Percentiles rank a stretch among this genome's conserved stretches.
phyloP scores from a whole-genome alignment of 768 basidiomycete species.

The Cytidiella melzeri region DNA sequence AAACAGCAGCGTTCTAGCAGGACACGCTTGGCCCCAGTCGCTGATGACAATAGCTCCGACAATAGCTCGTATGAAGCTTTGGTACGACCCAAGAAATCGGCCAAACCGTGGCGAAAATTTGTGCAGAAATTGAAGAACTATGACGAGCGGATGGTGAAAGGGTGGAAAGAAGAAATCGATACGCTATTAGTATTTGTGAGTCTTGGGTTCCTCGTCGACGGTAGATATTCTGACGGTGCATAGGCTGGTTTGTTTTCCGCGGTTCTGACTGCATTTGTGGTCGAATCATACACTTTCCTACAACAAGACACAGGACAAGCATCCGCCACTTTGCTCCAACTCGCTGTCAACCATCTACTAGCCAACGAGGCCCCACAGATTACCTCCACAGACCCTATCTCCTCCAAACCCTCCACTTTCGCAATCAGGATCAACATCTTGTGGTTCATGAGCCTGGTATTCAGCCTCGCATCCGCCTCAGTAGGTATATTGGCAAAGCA shows the following conservation, averaged over 20 bases:
- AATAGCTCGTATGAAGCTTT: not conserved
- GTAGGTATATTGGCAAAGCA: conserved; percentile 22
- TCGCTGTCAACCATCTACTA: not conserved
- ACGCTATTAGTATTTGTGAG: conserved; percentile 22
- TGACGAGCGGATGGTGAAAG: conserved; percentile 9
- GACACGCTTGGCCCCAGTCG: not conserved
- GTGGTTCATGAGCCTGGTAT: conserved; percentile 20
- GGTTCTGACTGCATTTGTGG: conserved; percentile 18
- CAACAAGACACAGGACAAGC: conserved; percentile 4
- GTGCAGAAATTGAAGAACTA: conserved; percentile 4
- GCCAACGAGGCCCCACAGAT: not conserved
- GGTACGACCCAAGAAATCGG: not conserved
- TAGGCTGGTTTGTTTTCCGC: conserved; percentile 22
- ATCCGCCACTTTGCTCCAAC: not conserved
- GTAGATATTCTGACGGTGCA: not conserved
- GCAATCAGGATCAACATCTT: conserved; percentile 17
- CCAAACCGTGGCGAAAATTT: not conserved
- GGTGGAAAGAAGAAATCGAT: conserved; percentile 22
- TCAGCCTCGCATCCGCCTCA: conserved; percentile 18
- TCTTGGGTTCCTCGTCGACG: not conserved
- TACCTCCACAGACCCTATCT: not conserved
- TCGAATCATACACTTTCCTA: conserved; percentile 16
- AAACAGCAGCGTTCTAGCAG: not conserved
- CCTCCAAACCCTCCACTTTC: not conserved
- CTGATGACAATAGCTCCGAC: not conserved